These are phyloP conservation scores for Globisporangium camurandrum DNA, from an alignment of 352 stramenopile genomes.

Conservation along the genomic window DNA sequence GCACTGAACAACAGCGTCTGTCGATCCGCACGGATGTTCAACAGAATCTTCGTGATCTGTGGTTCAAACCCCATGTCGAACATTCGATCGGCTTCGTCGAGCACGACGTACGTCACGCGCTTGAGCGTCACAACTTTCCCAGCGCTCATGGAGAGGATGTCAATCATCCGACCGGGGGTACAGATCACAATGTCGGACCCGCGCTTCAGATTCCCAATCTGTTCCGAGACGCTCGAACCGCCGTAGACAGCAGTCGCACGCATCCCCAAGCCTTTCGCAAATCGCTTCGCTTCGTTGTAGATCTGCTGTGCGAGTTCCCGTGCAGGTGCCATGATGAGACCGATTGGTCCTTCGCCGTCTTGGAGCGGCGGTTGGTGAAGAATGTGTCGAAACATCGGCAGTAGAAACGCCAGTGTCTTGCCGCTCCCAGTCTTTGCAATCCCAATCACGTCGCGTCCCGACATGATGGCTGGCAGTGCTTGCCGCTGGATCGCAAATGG, in stretches of 20 bases:
- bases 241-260: constrained; percentile 95
- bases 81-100: constrained; percentile 99
- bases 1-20: constrained; percentile 97
- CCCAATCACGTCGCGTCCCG: constrained; percentile 97
- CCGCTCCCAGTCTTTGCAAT: constrained; percentile 97
- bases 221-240: constrained; percentile 91
- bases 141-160: constrained; percentile 98
- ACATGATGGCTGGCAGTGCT: constrained; percentile 97
- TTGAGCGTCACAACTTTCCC: constrained; percentile 94
- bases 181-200: constrained; percentile 97
- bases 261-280: constrained; percentile 90
- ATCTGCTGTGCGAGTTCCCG: constrained; percentile 99
- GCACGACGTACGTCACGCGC: constrained; percentile 96
- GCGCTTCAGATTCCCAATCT: constrained; percentile 99
- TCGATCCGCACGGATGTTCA: constrained; percentile 87
- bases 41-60: constrained; percentile 96
- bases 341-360: constrained; percentile 97
- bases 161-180: constrained; percentile 98
- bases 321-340: constrained; percentile 96
- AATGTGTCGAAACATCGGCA: constrained; percentile 96
- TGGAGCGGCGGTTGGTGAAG: constrained; percentile 84
- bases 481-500: constrained; percentile 98
- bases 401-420: constrained; percentile 87
- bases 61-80: constrained; percentile 99
- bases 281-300: constrained; percentile 92